These are phyloP conservation scores for Kalmusia sp. DNA, from an alignment of 2,329 filamentous ascomycete species.

Conservation along the genomic window DNA sequence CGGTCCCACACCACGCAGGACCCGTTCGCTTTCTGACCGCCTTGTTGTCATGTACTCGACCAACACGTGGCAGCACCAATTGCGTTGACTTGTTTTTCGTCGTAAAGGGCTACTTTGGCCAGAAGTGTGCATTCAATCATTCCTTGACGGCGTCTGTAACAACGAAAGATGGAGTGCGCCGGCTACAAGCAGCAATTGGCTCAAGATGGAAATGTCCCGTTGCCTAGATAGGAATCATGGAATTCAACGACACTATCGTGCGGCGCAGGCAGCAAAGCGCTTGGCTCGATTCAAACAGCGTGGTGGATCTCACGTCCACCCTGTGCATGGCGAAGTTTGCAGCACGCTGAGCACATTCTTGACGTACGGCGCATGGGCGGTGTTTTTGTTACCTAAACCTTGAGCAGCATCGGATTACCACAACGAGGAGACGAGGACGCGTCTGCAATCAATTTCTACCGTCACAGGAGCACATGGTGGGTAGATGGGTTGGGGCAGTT, in stretches of 20 bases:
- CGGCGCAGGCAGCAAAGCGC: neutral
- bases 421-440: slow-evolving; percentile 9
- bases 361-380: slow-evolving; percentile 16
- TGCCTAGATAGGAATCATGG: neutral
- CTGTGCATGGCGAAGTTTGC: slow-evolving; percentile 20
- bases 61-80: slow-evolving; percentile 30
- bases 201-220: neutral
- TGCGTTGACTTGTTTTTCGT: slow-evolving; percentile 20
- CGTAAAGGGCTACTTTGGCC: slow-evolving; percentile 5
- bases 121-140: slow-evolving; percentile 14
- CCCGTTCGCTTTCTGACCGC: slow-evolving; percentile 34
- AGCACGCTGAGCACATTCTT: slow-evolving; percentile 25
- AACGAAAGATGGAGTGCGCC: slow-evolving; percentile 26
- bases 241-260: neutral
- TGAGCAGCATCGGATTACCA: slow-evolving; percentile 21
- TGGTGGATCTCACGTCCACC: slow-evolving; percentile 15
- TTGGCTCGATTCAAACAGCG: slow-evolving; percentile 1
- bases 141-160: slow-evolving; percentile 1
- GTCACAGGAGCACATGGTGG: too few species aligned
- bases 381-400: slow-evolving; percentile 31
- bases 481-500: too few species aligned
- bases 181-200: slow-evolving; percentile 26
- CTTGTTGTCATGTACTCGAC: slow-evolving; percentile 5
- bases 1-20: slow-evolving; percentile 27
- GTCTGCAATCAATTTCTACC: too few species aligned